Base-by-base conservation (phyloP, 1,139 yeast species). In the Candida tetrigidarum region DNA sequence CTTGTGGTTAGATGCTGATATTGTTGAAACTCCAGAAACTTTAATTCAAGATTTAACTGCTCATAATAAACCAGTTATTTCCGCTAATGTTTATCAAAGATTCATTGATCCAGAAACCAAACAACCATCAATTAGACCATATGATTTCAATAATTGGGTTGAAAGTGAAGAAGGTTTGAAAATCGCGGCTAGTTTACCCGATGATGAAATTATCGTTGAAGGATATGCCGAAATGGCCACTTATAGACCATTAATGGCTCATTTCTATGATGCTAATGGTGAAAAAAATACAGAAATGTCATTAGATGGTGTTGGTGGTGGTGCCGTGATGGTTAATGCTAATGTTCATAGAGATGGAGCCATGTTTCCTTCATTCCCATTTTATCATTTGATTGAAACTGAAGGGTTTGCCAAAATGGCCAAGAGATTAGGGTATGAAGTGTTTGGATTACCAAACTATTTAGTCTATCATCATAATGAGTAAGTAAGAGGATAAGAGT, bases 341-440 rank as follows among this genome's bases (percentile, higher is more conserved):
- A 97, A 91, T 55, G 99, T 93, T 46, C 99, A 93, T 68, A 80
- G 99, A 63, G 99, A 93, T 64, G 99, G 99, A 43, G 98, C 98
- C 46, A 92, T 92, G 97, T 93, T 93, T 80, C 99, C 99, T 15
- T 88, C 96, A 33, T 93, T 93, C 81, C 95, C 99, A 50, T 93
- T 93, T 74, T 92, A 93, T 66, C 96, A 93, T 63, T 77, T 93
- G 67, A 91, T 93, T 54, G 99, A 93, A 70, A 91, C 98, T 6
- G 99, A 93, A 69, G 99, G 99, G 18, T 93, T 93, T 68, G 98
- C 99, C 22, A 90, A 89, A 66, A 93, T 93, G 99, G 97, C 97
- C 36, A 89, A 89, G 66, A 77, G 99, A 56, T 76, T 93, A 50
- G 96, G 96, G 23, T 92, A 93, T 67, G 88, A 86, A 56, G 92